phyloP scores from a whole-genome alignment of 1,284 basidiomycete species.

The Cryptococcus sp. region DNA sequence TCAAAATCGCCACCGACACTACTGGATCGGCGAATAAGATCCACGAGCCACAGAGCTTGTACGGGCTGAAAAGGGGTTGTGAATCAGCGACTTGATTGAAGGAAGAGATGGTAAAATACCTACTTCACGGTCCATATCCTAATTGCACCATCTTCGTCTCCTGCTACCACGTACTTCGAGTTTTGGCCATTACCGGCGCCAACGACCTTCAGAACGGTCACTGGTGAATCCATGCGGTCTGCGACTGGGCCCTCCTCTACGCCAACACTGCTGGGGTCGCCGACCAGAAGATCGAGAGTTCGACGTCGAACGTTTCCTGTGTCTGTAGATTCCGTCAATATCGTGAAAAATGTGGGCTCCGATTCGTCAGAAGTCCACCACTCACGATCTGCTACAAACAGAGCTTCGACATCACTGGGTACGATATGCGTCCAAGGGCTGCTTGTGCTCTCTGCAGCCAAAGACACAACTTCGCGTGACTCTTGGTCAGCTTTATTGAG shows the following conservation, averaged over 20 bases:
- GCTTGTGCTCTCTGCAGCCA: background rate
- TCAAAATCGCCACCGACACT: constrained; percentile 24
- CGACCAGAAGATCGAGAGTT: constrained; percentile 18
- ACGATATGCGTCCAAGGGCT: constrained; percentile 3
- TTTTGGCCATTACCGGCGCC: constrained; percentile 3
- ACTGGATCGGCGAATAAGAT: constrained; percentile 57
- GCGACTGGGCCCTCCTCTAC: constrained; percentile 17
- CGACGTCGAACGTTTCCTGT: constrained; percentile 24
- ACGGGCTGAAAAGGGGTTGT: constrained; percentile 17
- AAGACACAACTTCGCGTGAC: too few relatives aligned
- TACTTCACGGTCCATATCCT: constrained; percentile 45
- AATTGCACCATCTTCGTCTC: constrained; percentile 49
- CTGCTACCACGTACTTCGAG: constrained; percentile 33
- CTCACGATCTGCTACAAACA: constrained; percentile 26
- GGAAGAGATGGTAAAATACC: background rate
- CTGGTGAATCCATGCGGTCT: constrained; percentile 36
- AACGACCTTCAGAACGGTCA: constrained; percentile 34
- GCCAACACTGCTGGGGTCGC: background rate
- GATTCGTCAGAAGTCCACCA: background rate
- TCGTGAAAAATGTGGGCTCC: too few relatives aligned
- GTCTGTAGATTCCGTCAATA: constrained; percentile 10
- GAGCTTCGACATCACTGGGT: constrained; percentile 13
- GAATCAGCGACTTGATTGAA: background rate
- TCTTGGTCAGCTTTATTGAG: too few relatives aligned
- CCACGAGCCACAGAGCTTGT: constrained; percentile 36